phyloP scores from a whole-genome alignment of 768 basidiomycete species.

The Exidia glandulosa region DNA sequence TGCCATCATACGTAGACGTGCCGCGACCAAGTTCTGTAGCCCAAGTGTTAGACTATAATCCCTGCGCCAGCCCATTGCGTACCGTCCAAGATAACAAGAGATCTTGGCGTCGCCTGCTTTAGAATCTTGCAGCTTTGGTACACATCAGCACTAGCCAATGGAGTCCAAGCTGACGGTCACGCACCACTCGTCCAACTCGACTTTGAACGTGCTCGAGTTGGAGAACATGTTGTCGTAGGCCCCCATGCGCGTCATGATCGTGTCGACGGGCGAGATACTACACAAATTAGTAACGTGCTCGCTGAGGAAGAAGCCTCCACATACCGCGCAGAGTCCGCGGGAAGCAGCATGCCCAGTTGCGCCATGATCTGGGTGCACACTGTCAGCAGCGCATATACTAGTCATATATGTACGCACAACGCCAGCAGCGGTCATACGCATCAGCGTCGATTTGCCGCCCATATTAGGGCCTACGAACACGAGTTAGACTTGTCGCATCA shows the following conservation, averaged over 20 bases:
- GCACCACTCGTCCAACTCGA: conserved; percentile 95
- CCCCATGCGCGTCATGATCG: conserved; percentile 94
- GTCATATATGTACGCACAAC: conserved; percentile 40
- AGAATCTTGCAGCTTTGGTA: conserved; percentile 74
- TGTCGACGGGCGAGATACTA: conserved; percentile 80
- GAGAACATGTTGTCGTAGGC: conserved; percentile 98
- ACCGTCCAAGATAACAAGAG: conserved; percentile 93
- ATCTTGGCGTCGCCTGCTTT: conserved; percentile 85
- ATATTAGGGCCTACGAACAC: conserved; percentile 62
- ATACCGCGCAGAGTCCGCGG: conserved; percentile 70
- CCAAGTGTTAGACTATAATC: conserved; percentile 1
- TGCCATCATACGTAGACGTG: conserved; percentile 96
- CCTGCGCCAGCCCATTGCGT: conserved; percentile 12
- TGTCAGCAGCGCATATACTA: conserved; percentile 2
- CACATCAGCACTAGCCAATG: neutral
- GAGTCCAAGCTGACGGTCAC: conserved; percentile 2
- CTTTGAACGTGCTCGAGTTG: conserved; percentile 92
- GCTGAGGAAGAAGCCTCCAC: neutral
- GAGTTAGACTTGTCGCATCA: neutral
- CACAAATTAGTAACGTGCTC: neutral
- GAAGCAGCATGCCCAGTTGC: conserved; percentile 91
- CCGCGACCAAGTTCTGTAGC: conserved; percentile 89
- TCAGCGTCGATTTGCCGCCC: conserved; percentile 78
- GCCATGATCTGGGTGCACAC: conserved; percentile 62
- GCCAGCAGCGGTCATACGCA: conserved; percentile 94